Percentiles rank a stretch among this genome's conserved stretches.
phyloP scores from a whole-genome alignment of 2,329 filamentous ascomycete genomes.

The Diplodia intermedia region DNA sequence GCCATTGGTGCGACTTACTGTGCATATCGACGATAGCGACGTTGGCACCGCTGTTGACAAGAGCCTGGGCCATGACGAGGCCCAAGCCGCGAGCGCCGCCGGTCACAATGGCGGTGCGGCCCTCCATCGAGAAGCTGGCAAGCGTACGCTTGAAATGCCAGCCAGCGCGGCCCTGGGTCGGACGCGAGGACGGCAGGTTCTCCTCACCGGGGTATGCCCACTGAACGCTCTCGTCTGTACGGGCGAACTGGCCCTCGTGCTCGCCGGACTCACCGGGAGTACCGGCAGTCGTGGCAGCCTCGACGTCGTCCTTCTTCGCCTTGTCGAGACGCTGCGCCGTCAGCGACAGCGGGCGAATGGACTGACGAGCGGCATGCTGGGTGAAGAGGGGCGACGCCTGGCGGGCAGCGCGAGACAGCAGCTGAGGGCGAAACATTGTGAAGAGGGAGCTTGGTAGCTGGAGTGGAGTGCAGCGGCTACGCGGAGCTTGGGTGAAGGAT shows the following conservation, averaged over 20 bases:
- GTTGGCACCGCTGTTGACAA: conserved; percentile 86
- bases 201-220: conserved; percentile 79
- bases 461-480: background rate
- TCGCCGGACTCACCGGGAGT: conserved; percentile 51
- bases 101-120: conserved; percentile 82
- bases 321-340: conserved; percentile 43
- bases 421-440: conserved; percentile 46
- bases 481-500: background rate
- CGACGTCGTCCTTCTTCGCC: conserved; percentile 39
- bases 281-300: conserved; percentile 47
- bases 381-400: conserved; percentile 41
- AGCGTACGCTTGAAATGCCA: conserved; percentile 85
- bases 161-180: conserved; percentile 77
- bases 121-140: conserved; percentile 84
- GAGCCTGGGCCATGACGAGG: conserved; percentile 89
- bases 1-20: conserved; percentile 62
- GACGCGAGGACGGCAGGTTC: conserved; percentile 73
- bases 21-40: conserved; percentile 94
- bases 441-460: conserved; percentile 31
- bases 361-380: conserved; percentile 41
- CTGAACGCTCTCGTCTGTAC: conserved; percentile 78
- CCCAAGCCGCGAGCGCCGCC: conserved; percentile 89
- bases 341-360: conserved; percentile 42
- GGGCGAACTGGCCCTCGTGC: conserved; percentile 73
- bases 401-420: conserved; percentile 38